These are phyloP conservation scores for Corylus heterophylla DNA, from an alignment of 306 rosid species.

Conservation along the genomic window DNA sequence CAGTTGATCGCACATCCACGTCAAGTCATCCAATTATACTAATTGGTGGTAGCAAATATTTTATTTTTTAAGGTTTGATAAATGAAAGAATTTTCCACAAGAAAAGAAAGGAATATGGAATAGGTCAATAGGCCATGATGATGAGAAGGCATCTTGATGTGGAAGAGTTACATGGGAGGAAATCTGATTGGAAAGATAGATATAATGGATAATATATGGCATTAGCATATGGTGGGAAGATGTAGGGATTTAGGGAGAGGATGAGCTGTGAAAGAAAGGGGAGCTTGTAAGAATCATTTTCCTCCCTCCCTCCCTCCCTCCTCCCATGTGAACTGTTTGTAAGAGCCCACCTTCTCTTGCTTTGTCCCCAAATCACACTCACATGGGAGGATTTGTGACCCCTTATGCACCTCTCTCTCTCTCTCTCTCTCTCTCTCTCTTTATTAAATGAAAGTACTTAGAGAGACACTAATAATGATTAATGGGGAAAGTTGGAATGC, in stretches of 20 bases:
- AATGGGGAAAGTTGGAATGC: conserved; percentile 46
- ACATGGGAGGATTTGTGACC: conserved; percentile 62
- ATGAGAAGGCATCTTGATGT: not conserved
- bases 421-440: conserved; percentile 39
- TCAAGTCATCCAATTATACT: too few relatives aligned
- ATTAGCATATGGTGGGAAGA: conserved; percentile 33
- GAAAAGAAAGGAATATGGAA: not conserved
- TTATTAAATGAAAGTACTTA: conserved; percentile 33
- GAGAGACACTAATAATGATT: conserved; percentile 66
- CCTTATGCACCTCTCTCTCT: conserved; percentile 26
- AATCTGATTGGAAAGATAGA: conserved; percentile 28
- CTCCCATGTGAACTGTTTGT: conserved; percentile 79
- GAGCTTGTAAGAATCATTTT: conserved; percentile 53
- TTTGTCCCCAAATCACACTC: conserved; percentile 75
- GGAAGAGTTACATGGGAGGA: conserved; percentile 21
- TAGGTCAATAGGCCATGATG: not conserved
- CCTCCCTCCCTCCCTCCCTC: conserved; percentile 41
- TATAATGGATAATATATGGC: conserved; percentile 10
- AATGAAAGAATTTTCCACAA: not conserved
- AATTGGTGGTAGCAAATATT: not conserved
- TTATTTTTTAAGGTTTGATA: not conserved
- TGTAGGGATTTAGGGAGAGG: conserved; percentile 34
- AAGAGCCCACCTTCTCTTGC: conserved; percentile 64
- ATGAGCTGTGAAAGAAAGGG: conserved; percentile 76
- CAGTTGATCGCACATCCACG: too few relatives aligned